These are phyloP conservation scores for Pseudogymnoascus sp. DNA, from an alignment of 2,329 filamentous ascomycete species.

Conservation along the genomic window DNA sequence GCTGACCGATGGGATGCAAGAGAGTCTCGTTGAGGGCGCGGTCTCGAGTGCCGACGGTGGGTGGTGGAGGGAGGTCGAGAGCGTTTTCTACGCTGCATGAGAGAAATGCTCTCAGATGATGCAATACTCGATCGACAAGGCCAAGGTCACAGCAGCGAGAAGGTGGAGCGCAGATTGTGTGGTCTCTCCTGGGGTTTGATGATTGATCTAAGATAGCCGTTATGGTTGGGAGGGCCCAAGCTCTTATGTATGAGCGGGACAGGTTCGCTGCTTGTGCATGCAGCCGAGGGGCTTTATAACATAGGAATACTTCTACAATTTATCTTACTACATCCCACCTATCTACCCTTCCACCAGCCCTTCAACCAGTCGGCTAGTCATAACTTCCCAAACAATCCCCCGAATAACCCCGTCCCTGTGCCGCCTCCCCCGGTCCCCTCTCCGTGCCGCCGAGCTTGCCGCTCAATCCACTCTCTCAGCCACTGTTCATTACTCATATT, in stretches of 20 bases:
- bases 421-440: constrained; percentile 38
- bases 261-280: not conserved
- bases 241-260: not conserved
- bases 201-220: not conserved
- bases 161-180: not conserved
- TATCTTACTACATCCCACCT: not conserved
- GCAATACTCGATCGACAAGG: not conserved
- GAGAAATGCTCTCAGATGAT: not conserved
- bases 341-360: constrained; percentile 1
- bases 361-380: not conserved
- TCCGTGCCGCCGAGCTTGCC: constrained; percentile 41
- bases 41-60: constrained; percentile 49
- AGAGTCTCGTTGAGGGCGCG: constrained; percentile 52
- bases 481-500: constrained; percentile 42
- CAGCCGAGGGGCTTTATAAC: not conserved
- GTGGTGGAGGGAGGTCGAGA: constrained; percentile 63
- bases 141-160: not conserved
- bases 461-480: constrained; percentile 46
- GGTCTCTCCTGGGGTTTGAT: not conserved
- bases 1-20: constrained; percentile 72
- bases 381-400: constrained; percentile 29
- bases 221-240: not conserved
- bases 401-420: constrained; percentile 33
- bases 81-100: constrained; percentile 57
- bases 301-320: not conserved